A percentile compares a stretch with the other conserved stretches of the same genome.
Conservation (phyloP, 2,329 filamentous ascomycete species). For the Aaosphaeria arxii region DNA sequence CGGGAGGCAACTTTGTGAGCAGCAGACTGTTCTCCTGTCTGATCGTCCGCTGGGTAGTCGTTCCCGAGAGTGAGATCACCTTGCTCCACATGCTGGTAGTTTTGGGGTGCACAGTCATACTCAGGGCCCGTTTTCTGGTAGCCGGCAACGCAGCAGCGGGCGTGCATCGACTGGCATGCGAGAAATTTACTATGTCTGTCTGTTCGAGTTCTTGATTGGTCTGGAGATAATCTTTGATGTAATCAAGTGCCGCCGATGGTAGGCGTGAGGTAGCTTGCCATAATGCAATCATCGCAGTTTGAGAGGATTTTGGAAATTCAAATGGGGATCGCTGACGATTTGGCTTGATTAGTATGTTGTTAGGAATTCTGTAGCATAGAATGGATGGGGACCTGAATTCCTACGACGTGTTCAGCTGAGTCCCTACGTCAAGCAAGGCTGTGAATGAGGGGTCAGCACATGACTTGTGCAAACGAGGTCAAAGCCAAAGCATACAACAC, state of each 20-base stretch:
- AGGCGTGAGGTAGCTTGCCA: background rate
- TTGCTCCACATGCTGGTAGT: background rate
- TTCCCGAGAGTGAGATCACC: background rate
- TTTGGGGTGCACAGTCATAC: background rate
- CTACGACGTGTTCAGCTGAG: too few relatives aligned
- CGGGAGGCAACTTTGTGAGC: conserved; percentile 2
- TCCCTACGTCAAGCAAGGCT: too few relatives aligned
- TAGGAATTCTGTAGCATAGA: too few relatives aligned
- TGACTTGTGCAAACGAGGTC: too few relatives aligned
- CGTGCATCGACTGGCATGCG: background rate
- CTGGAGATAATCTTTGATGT: background rate
- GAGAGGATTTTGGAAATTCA: background rate
- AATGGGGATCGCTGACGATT: too few relatives aligned
- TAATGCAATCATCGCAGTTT: background rate
- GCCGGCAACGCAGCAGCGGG: background rate
- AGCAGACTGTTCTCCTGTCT: background rate
- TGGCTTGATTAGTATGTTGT: too few relatives aligned
- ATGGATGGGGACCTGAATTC: too few relatives aligned
- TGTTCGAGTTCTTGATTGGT: background rate
- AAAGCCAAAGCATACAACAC: too few relatives aligned
- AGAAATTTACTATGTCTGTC: background rate
- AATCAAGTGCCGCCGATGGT: background rate
- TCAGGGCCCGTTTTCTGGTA: background rate
- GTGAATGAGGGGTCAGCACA: too few relatives aligned
- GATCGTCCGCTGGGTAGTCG: background rate